Evolutionary conservation across 1,139 yeast genomes (phyloP).

Genomic region (Keqinozyma sinolaborantium): DNA sequence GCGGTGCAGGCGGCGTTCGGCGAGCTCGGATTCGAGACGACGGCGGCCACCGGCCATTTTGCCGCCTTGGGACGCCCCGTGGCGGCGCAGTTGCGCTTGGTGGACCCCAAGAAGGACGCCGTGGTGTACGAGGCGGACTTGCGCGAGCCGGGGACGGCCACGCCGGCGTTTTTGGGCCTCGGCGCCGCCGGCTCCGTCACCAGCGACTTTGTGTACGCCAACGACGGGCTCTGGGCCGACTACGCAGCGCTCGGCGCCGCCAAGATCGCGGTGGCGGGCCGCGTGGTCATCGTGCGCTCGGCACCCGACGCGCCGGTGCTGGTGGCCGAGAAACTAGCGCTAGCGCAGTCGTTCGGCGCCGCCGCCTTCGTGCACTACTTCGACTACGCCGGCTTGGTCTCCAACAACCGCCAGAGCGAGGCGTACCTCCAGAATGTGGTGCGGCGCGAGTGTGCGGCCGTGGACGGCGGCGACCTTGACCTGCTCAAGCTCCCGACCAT

Average conservation of each 20-base stretch:
- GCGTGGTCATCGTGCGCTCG: conserved; percentile 29
- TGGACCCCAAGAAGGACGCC: conserved; percentile 15
- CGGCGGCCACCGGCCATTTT: conserved; percentile 14
- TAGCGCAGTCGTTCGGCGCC: conserved; percentile 28
- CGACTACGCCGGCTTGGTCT: conserved; percentile 11
- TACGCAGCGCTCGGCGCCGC: conserved; percentile 18
- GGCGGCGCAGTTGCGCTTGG: conserved; percentile 19
- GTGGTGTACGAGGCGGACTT: conserved; percentile 24
- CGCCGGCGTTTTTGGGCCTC: conserved; percentile 36
- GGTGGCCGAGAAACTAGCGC: conserved; percentile 22
- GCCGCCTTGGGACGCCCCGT: conserved; percentile 21
- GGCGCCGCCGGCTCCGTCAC: conserved; percentile 25
- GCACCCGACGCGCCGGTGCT: conserved; percentile 9
- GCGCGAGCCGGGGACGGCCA: conserved; percentile 22
- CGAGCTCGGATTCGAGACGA: conserved; percentile 24
- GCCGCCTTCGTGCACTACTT: conserved; percentile 25
- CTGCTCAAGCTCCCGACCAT: conserved; percentile 14
- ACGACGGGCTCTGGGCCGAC: conserved; percentile 29
- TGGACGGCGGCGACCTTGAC: conserved; percentile 6
- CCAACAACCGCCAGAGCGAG: conserved; percentile 8
- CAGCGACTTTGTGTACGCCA: conserved; percentile 27
- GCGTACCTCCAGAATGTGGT: conserved; percentile 14
- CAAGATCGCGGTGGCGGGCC: conserved; percentile 18
- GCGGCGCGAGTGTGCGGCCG: conserved; percentile 19
- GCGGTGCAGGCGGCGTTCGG: conserved; percentile 25